These are phyloP conservation scores for Alternaria arborescens DNA, from an alignment of 2,329 filamentous ascomycete genomes.

Conservation along the genomic window DNA sequence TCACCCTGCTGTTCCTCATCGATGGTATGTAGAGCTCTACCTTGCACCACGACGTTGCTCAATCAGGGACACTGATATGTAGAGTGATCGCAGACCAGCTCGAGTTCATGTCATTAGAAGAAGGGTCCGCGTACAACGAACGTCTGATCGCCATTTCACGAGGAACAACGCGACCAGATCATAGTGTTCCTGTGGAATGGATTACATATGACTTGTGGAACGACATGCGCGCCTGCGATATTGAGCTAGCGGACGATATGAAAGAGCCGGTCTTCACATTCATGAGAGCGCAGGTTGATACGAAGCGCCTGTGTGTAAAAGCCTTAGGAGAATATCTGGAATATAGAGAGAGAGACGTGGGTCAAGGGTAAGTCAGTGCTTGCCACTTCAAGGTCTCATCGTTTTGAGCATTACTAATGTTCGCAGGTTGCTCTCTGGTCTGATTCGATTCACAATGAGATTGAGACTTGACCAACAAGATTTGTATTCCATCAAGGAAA, in stretches of 20 bases:
- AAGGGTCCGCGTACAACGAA: conserved; percentile 52
- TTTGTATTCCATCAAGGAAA: conserved; percentile 22
- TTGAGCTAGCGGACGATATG: conserved; percentile 49
- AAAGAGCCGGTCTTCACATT: conserved; percentile 53
- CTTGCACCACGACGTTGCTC: neutral
- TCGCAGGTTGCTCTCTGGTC: neutral
- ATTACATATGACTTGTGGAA: conserved; percentile 55
- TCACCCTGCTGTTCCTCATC: conserved; percentile 55
- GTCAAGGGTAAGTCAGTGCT: conserved; percentile 2
- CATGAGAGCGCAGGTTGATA: conserved; percentile 54
- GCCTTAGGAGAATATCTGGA: conserved; percentile 26
- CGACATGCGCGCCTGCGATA: conserved; percentile 50
- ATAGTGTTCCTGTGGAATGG: conserved; percentile 45
- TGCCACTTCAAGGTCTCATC: conserved; percentile 14
- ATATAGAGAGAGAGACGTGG: neutral
- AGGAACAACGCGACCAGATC: conserved; percentile 46
- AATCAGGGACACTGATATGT: neutral
- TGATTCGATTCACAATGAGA: neutral
- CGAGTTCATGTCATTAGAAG: conserved; percentile 54
- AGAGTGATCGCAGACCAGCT: conserved; percentile 30
- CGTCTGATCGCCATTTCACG: conserved; percentile 48
- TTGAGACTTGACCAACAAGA: conserved; percentile 26
- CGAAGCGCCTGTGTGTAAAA: conserved; percentile 17
- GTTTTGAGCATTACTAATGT: neutral
- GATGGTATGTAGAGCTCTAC: conserved; percentile 47